Evolutionary conservation across 228 moss, liverwort and hornwort genomes (phyloP), one percentile per base, ranked within the genome.

Genomic region (Sphagnum fallax): DNA sequence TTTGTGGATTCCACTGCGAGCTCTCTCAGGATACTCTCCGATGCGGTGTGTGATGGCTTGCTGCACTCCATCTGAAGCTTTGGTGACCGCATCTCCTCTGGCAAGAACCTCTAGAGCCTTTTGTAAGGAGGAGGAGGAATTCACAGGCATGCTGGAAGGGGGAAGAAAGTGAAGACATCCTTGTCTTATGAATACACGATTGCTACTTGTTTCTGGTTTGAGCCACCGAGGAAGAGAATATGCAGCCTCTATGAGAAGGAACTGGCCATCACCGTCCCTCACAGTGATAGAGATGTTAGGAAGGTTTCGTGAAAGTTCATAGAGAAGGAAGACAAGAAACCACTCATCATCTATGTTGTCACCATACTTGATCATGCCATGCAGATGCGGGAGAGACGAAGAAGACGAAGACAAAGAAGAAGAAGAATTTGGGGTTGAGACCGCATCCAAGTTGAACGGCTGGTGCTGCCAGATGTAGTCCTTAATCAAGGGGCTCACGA

Each of bases 311-410:
- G 90, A 89, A 32, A 81, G 81, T 62, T 69, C 75, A 8, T 74
- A 75, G 70, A 94, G 59, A 64, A 98, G 68, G 67, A 71, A 94
- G 1, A 90, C 92, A 1, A 89, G 69, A 16, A 98, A 82, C 94
- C 98, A 98, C 81, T 98, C 94, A 67, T 92, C 94, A 76, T 92
- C 92, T 47, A 98, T 75, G 15, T 94, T 98, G 63, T 98, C 98
- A 68, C 94, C 94, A 61, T 85, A 92, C 63, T 77, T 73, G 18
- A 82, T 80, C 65, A 81, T 86, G 67, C 98, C 98, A 11, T 66
- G 63, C 48, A 98, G 81, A 73, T 89, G 80, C 70, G 81, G 81
- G 53, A 75, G 60, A 60, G 82, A 87, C 7, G 69, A 59, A 53
- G 69, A 72, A 2, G 48, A 51, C 10, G 80, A 65, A 14, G 58